Evolutionary conservation across 345 rosid species (phyloP), one percentile per base, ranked within the genome.

Genomic region (Tarenaya hassleriana): DNA sequence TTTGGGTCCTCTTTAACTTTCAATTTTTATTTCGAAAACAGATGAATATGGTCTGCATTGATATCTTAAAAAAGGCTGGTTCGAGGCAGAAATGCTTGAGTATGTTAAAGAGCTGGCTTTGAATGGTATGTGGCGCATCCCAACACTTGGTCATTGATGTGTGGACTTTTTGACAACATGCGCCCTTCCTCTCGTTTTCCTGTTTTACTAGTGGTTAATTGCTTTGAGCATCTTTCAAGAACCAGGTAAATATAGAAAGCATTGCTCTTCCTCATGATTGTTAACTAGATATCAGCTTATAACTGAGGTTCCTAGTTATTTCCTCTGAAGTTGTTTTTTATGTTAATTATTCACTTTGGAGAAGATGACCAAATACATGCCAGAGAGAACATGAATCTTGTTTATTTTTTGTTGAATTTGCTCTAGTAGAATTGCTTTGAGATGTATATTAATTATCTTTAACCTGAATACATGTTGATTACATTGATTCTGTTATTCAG

Each of bases 401-500:
- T 42, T 14, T 16, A 42, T n/a, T 12, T 41, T 16, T 7, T 41
- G 16, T 7, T 16, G 16, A 10, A 13, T 21, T 34, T 29, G 37
- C 33, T 56, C 51, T 7, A 10, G 10, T 10, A 10, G 24, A 39
- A 10, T 45, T 45, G 18, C 54, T 47, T 40, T 55, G 43, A 19
- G 21, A 29, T 55, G 37, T 47, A 27, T 16, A 24, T 18, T 63
- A 19, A 32, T 57, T 16, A 18, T 34, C n/a, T 52, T 62, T 41
- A 52, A 64, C 42, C 58, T 70, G 27, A 47, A 57, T 18, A 39
- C 46, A 54, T 39, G 57, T n/a, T 77, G 53, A 52, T 52, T 27
- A 34, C 33, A 20, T 50, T 32, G 60, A 57, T 58, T 35, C 61
- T 62, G 61, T 59, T 10, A 60, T 50, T 63, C 80, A 94, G 99